Base-by-base conservation (phyloP, 2,329 filamentous ascomycete species). In the Xylogone sp. region DNA sequence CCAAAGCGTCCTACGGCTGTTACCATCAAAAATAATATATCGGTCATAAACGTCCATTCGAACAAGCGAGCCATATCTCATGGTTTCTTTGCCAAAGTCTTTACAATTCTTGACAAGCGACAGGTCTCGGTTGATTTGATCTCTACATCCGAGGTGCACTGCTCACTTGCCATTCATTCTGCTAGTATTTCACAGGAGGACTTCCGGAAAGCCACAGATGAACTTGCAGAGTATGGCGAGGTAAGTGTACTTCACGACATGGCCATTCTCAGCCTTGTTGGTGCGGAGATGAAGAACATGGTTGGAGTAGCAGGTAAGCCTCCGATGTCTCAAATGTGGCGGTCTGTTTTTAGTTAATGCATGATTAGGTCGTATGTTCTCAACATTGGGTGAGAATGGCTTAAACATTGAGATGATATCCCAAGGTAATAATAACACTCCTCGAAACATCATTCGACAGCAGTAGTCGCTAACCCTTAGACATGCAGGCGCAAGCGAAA, bases 401-500 rank as follows among this genome's bases (percentile, higher is more conserved):
- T 86, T 99, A 66, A 99, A 99, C 68, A 90, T 99, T 61, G 94
- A 99, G 74, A 99, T 99, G 94, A 99, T 99, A 60, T 96, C 90
- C 21, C 94, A 99, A 75, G 94, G 94, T 93, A 77, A 64, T 39
- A 39, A 39, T 9, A 39, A 16, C 5, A 77, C 60, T 27, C 48
- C 50, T 53, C 39, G 13, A 1, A 2, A 18, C 21, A 46, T 29
- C 16, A n/a, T 48, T n/a, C 13, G n/a, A 21, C 24, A 46, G 21
- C 20, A 42, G 16, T 8, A 42, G 10, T 18, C 19, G 20, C 16
- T 34, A 43, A 48, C 20, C 16, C 8, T 42, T 4, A 21, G 10
- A 6, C 24, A 10, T 19, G 8, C 59, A 96, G 91, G 92, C 63
- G 94, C 94, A 21, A 97, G 92, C 68, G 94, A 99, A 75, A 99